phyloP scores from a whole-genome alignment of 768 basidiomycete species.

The Agrocybe praecox region DNA sequence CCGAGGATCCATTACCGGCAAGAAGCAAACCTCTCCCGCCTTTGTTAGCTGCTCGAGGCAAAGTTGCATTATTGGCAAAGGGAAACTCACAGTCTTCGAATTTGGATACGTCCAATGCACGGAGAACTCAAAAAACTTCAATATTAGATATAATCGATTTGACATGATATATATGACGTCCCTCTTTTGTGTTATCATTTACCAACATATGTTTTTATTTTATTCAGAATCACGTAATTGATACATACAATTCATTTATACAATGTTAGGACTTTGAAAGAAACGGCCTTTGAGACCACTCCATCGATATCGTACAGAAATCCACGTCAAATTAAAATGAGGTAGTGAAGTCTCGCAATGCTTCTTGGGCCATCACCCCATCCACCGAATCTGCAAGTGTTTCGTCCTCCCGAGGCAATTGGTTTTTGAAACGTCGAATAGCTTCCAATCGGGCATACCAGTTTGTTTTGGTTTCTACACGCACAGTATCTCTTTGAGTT shows the following conservation, averaged over 20 bases:
- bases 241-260: not conserved
- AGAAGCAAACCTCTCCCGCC: not conserved
- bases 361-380: conserved; percentile 54
- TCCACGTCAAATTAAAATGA: conserved; percentile 36
- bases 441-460: conserved; percentile 83
- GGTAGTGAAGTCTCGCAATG: conserved; percentile 60
- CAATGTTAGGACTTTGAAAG: no score
- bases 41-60: not conserved
- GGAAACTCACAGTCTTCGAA: not conserved
- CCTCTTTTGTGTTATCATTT: not conserved
- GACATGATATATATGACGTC: not conserved
- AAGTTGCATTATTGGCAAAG: not conserved
- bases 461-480: conserved; percentile 83
- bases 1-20: conserved; percentile 1
- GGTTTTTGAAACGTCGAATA: conserved; percentile 70
- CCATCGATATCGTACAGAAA: conserved; percentile 3
- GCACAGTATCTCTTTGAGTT: conserved; percentile 70
- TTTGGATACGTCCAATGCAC: not conserved
- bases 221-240: not conserved
- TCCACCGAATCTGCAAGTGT: conserved; percentile 23
- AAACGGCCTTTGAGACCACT: no score
- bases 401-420: conserved; percentile 31
- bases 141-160: not conserved
- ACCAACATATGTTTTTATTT: not conserved
- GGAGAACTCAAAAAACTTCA: not conserved